Evolutionary conservation across 208 protist species (phyloP).

Genomic region (Strigomonas culicis): DNA sequence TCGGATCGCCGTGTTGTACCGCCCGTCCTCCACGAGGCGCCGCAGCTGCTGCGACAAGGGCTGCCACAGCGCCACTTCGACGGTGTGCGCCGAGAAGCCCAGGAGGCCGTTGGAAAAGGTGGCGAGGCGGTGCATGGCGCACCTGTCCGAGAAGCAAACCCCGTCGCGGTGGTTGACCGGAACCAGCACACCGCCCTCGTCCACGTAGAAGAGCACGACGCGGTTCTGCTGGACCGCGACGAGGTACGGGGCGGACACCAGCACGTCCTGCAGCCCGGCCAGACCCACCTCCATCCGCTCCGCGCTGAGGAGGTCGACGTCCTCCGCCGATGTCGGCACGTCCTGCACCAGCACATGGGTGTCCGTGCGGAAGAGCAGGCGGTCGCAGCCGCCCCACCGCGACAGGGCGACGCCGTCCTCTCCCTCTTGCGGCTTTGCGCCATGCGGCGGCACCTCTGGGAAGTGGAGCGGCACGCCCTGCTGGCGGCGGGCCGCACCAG

Average conservation of each 20-base stretch:
- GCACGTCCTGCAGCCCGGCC: not conserved
- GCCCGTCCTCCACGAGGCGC: slow-evolving; percentile 4
- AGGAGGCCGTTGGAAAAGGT: slow-evolving; percentile 17
- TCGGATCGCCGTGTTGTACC: slow-evolving; percentile 13
- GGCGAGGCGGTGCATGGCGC: slow-evolving; percentile 1
- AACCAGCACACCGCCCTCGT: not conserved
- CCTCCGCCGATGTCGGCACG: not conserved
- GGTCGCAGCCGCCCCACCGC: slow-evolving; percentile 7
- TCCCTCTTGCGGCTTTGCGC: no score
- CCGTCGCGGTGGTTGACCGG: not conserved
- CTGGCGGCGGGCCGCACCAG: not conserved
- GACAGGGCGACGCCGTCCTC: slow-evolving; percentile 14
- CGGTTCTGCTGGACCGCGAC: not conserved
- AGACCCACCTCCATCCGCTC: not conserved
- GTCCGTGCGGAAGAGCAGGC: slow-evolving; percentile 9
- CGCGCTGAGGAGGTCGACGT: not conserved
- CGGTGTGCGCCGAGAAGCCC: slow-evolving; percentile 15
- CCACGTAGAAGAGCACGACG: not conserved
- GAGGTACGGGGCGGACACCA: not conserved
- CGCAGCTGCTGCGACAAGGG: slow-evolving; percentile 10
- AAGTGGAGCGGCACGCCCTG: slow-evolving; percentile 15
- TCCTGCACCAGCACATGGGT: not conserved
- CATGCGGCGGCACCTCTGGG: slow-evolving; percentile 13
- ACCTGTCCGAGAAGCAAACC: not conserved
- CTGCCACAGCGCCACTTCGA: slow-evolving; percentile 12